Percentiles rank a stretch among this genome's conserved stretches.
phyloP scores from a whole-genome alignment of 1,284 basidiomycete species.

The Papiliotrema flavescens region DNA sequence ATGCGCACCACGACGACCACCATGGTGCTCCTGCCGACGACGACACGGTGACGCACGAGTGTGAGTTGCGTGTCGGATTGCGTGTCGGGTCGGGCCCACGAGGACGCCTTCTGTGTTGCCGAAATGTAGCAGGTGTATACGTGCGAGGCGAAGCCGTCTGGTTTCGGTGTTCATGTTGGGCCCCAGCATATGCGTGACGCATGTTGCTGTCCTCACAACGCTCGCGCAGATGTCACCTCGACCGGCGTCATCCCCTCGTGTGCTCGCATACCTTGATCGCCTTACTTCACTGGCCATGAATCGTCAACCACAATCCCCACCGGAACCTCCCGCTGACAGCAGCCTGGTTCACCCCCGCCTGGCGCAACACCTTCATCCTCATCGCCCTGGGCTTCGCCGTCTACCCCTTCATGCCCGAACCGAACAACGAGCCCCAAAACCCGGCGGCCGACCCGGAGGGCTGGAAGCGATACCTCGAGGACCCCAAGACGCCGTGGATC shows the following conservation, averaged over 20 bases:
- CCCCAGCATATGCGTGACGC: too few relatives aligned
- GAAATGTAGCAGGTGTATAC: too few relatives aligned
- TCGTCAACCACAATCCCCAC: not conserved
- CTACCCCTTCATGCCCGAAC: conserved; percentile 30
- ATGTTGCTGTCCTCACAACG: too few relatives aligned
- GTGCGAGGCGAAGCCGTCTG: too few relatives aligned
- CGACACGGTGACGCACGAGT: conserved; percentile 6
- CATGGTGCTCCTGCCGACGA: not conserved
- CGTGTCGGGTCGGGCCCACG: not conserved
- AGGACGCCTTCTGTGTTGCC: too few relatives aligned
- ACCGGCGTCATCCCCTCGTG: too few relatives aligned
- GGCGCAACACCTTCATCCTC: conserved; percentile 28
- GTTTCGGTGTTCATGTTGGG: too few relatives aligned
- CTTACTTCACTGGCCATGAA: not conserved
- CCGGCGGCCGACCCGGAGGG: conserved; percentile 21
- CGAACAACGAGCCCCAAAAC: conserved; percentile 16
- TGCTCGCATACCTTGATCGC: not conserved
- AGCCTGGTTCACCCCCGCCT: conserved; percentile 40
- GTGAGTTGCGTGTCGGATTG: not conserved
- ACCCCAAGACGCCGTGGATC: conserved; percentile 24
- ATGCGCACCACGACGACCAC: not conserved
- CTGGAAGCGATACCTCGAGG: conserved; percentile 11
- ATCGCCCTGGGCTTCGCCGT: conserved; percentile 19
- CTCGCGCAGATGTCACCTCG: too few relatives aligned
- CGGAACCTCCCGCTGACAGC: not conserved